Conservation (phyloP, 2,329 filamentous ascomycete species). For the Elsinoe arachidis region DNA sequence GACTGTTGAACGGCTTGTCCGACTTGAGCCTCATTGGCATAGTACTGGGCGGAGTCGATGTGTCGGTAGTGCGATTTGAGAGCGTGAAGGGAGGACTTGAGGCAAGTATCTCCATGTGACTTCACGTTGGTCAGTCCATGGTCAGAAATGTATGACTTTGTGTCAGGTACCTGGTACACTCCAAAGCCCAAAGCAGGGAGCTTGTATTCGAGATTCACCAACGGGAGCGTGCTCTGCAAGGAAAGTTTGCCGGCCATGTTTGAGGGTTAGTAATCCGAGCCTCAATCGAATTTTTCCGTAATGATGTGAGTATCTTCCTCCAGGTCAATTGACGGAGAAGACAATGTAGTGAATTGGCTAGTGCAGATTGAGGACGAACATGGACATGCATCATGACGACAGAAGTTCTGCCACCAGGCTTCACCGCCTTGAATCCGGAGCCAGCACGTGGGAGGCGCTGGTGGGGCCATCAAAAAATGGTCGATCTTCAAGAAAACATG, state of each 20-base stretch:
- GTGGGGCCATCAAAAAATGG: conserved; percentile 2
- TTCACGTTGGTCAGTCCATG: not conserved
- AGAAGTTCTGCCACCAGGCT: not conserved
- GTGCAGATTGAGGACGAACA: not conserved
- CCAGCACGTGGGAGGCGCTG: conserved; percentile 1
- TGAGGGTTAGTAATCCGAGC: not conserved
- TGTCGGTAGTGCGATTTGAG: conserved; percentile 53
- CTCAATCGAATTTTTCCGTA: not conserved
- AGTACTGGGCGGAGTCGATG: conserved; percentile 61
- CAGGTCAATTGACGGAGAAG: too few species aligned
- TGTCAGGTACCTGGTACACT: conserved; percentile 44
- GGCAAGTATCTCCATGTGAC: conserved; percentile 47
- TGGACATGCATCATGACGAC: conserved; percentile 7
- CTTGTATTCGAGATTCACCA: conserved; percentile 41
- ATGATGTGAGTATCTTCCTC: too few species aligned
- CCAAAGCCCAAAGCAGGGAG: conserved; percentile 65
- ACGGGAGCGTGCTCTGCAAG: conserved; percentile 41
- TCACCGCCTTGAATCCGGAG: not conserved
- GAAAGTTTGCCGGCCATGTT: conserved; percentile 28
- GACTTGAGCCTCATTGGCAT: conserved; percentile 60
- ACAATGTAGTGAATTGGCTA: not conserved
- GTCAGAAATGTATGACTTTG: not conserved
- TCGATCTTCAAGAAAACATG: not conserved
- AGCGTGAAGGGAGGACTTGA: conserved; percentile 50
- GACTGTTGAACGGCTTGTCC: conserved; percentile 54